Base-by-base conservation (phyloP, 208 protist species). In the Vickermania spadyakhi region DNA sequence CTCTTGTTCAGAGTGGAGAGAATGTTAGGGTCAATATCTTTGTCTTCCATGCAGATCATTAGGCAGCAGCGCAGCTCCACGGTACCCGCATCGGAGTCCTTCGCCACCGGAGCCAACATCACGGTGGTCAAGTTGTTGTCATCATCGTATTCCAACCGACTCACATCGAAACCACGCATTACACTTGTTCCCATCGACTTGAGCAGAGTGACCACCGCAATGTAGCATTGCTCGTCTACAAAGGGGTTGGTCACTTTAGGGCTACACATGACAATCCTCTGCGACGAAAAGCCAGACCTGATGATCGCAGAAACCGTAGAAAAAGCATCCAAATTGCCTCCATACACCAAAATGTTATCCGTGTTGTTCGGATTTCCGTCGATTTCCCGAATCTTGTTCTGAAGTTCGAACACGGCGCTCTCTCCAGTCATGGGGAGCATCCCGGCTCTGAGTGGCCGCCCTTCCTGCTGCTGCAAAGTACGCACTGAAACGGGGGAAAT, bases 1-100 rank as follows among this genome's bases (percentile, higher is more conserved):
- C 87, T 75, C 71, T 93, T 89, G 65, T 95, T 94, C 31, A 97
- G 68, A 23, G 89, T 83, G 0, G 84, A 84, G 23, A 97, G 75
- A 18, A 97, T 72, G 57, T 81, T 76, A 23, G 70, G 69, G 73
- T 97, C 84, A 62, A 97, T 94, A 68, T 97, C 92, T 62, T 94
- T 93, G 27, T 89, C 81, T 62, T 96, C 81, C 22, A 81, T 62
- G 62, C 82, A 89, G 28, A 97, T 73, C 55, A 97, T 86, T 28
- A 95, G 51, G 5, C 77, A 73, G 75, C 86, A 93, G 28, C 65
- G 67, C 58, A 96, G 60, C 72, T 97, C 92, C 11, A 95, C 80
- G 2, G 85, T 66, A 5, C 75, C 77, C 55, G 67, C 41, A 36
- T 28, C 42, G 55, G 18, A 66, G 52, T 82, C 73, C 29, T 41